Base-by-base conservation (phyloP, 2,329 filamentous ascomycete species). In the Arthrobotrys conoides region DNA sequence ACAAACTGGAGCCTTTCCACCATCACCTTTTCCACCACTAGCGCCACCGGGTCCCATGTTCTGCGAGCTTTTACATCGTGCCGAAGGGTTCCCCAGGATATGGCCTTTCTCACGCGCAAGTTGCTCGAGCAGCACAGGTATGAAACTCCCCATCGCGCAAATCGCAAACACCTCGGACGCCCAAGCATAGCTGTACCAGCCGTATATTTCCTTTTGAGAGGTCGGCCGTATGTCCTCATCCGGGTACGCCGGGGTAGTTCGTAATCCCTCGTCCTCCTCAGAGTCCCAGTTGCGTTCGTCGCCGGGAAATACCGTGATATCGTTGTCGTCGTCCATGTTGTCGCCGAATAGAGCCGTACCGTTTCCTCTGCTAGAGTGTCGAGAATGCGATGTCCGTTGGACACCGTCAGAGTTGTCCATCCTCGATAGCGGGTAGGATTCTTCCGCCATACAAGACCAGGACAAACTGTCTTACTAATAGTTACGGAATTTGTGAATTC, bases 131-230 rank as follows among this genome's bases (percentile, higher is more conserved):
- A 96, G 92, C 78, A 99, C 97, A 24, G 96, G 96, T 80, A 99
- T 94, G 85, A 99, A 99, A 46, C 93, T 96, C 59, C 94, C 90
- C 83, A 92, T 89, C 22, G 90, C 95, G 84, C 96, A 98, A 71
- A 98, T 93, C 16, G 96, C 93, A 84, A 97, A 98, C 68, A 96
- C 95, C 86, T 99, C 96, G 20, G 95, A 94, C 24, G 96, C 96
- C 88, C 97, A 98, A 49, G 92, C 92, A 86, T 98, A 98, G 84
- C 92, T 91, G 85, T 98, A 99, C 93, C 96, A 99, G 82, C 95
- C 96, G 46, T 90, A 87, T 77, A 98, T 88, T 88, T 99, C 96
- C 84, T 92, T 95, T 82, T 86, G 86, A 84, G 93, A 97, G 9
- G 96, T 98, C 70, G 92, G 89, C n/a, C 95, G 89, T 24, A 90